Percentiles rank a stretch among this genome's conserved stretches.
Evolutionary conservation across 2,329 filamentous ascomycete genomes (phyloP).

Genomic region (Beauveria medogensis): DNA sequence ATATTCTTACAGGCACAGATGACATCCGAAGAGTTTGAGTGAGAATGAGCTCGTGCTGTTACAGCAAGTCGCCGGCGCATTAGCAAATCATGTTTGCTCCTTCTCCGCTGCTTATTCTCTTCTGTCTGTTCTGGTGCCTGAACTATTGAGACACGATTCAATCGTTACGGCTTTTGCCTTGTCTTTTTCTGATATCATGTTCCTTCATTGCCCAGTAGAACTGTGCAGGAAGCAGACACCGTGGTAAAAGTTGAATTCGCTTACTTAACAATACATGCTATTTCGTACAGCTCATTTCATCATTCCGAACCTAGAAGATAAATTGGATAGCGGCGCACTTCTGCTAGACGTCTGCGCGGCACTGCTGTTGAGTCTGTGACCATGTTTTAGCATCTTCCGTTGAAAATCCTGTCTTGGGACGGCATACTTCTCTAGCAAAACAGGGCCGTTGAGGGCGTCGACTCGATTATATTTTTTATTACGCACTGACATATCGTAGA

Average conservation of each 20-base stretch:
- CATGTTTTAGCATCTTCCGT: constrained; percentile 17
- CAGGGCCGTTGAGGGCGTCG: constrained; percentile 80
- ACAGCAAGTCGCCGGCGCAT: neutral
- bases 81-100: neutral
- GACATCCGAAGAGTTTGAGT: constrained; percentile 39
- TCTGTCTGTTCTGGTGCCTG: neutral
- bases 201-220: neutral
- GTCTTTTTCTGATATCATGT: neutral
- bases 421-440: constrained; percentile 80
- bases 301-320: constrained; percentile 70
- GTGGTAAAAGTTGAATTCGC: neutral
- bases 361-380: constrained; percentile 49
- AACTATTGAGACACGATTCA: neutral
- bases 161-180: neutral
- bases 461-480: constrained; percentile 94
- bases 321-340: constrained; percentile 58
- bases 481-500: constrained; percentile 81
- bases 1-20: constrained; percentile 31
- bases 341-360: constrained; percentile 51
- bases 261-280: constrained; percentile 10
- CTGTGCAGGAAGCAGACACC: neutral
- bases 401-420: neutral
- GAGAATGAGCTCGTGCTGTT: constrained; percentile 9
- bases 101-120: neutral
- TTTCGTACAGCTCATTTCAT: constrained; percentile 32